Evolutionary conservation across 805 yeast species (phyloP).

Genomic region (Barnettozyma wickerhamii): DNA sequence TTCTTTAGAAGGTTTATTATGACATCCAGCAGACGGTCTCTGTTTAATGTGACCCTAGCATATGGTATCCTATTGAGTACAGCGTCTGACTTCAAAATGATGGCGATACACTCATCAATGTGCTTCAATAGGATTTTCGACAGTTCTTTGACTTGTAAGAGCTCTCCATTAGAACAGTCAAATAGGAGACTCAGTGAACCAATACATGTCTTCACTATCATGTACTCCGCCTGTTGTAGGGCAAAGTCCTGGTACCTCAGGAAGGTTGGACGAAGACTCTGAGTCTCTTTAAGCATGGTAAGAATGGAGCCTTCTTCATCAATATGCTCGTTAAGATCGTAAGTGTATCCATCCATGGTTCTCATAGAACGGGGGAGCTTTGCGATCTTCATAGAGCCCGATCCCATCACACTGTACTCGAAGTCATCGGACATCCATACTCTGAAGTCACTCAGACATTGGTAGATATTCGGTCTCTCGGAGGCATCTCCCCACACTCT

Average conservation of each 20-base stretch:
- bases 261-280: conserved; percentile 28
- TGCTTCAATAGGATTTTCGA: conserved; percentile 34
- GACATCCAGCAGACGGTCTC: conserved; percentile 31
- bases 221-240: conserved; percentile 57
- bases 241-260: conserved; percentile 33
- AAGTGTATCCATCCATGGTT: conserved; percentile 16
- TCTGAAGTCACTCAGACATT: conserved; percentile 57
- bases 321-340: conserved; percentile 22
- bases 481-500: conserved; percentile 47
- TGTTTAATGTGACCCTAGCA: conserved; percentile 23
- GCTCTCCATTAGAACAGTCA: conserved; percentile 62
- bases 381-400: conserved; percentile 49
- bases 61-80: conserved; percentile 16
- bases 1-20: conserved; percentile 28
- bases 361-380: conserved; percentile 35
- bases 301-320: conserved; percentile 21
- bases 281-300: conserved; percentile 22
- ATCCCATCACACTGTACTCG: conserved; percentile 52
- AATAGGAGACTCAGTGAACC: conserved; percentile 65
- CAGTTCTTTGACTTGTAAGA: conserved; percentile 38
- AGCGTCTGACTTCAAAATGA: conserved; percentile 30
- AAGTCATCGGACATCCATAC: conserved; percentile 41
- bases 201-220: conserved; percentile 63
- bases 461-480: conserved; percentile 48
- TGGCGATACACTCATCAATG: conserved; percentile 45